Evolutionary conservation across 371 early-diverging fungal species (phyloP).

Genomic region (Conidiobolus coronatus): DNA sequence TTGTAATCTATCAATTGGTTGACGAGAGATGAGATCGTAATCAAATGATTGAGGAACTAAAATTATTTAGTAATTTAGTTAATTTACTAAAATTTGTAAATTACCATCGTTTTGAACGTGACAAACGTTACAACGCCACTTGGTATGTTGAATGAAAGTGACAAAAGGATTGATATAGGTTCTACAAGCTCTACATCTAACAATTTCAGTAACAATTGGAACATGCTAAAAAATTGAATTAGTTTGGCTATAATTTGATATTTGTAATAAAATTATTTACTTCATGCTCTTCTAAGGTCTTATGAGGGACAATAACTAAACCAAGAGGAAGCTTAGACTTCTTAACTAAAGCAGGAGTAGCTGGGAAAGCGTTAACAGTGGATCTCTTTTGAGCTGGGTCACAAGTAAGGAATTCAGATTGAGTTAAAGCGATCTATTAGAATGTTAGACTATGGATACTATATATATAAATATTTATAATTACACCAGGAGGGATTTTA

Average conservation of each 20-base stretch:
- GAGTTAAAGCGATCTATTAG: constrained; percentile 25
- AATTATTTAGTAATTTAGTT: not conserved
- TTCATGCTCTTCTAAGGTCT: constrained; percentile 25
- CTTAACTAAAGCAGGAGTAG: constrained; percentile 44
- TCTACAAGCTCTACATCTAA: constrained; percentile 83
- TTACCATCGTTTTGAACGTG: constrained; percentile 67
- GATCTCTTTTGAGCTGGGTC: constrained; percentile 59
- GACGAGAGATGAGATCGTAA: constrained; percentile 60
- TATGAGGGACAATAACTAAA: constrained; percentile 66
- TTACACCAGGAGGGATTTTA: constrained; percentile 30
- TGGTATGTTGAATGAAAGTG: constrained; percentile 72
- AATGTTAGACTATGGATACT: not conserved
- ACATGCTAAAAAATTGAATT: constrained; percentile 22
- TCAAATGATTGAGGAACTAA: constrained; percentile 68
- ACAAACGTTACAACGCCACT: constrained; percentile 95
- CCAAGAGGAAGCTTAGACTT: constrained; percentile 77
- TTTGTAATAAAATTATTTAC: constrained; percentile 7
- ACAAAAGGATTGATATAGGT: constrained; percentile 93
- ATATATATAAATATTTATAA: not conserved
- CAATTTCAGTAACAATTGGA: constrained; percentile 73
- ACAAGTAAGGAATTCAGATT: constrained; percentile 38
- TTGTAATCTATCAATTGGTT: constrained; percentile 59
- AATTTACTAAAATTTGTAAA: not conserved
- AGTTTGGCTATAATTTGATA: not conserved
- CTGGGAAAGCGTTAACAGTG: constrained; percentile 76